phyloP scores from a whole-genome alignment of 139 green algal genomes.

The Desmodesmus armatus region DNA sequence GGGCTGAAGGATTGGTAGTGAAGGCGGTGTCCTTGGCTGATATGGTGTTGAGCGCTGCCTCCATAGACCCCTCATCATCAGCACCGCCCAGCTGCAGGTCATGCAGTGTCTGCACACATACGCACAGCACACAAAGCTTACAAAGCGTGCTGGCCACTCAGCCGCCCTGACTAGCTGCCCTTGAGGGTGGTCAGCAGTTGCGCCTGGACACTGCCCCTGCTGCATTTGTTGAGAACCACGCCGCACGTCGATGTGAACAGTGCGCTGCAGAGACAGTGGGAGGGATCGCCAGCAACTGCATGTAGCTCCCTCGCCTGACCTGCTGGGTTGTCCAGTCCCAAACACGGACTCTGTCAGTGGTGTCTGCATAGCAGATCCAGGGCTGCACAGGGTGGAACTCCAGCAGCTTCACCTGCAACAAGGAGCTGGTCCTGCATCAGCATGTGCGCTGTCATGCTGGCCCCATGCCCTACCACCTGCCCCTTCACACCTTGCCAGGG shows the following conservation, averaged over 20 bases:
- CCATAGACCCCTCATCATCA: conserved; percentile 53
- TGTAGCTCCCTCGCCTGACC: conserved; percentile 41
- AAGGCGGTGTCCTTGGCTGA: conserved; percentile 40
- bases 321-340: conserved; percentile 69
- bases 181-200: background rate
- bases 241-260: too few relatives aligned
- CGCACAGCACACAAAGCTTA: background rate
- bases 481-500: conserved; percentile 31
- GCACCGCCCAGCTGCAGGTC: conserved; percentile 60
- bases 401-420: conserved; percentile 53
- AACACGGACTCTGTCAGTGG: conserved; percentile 53
- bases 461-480: too few relatives aligned
- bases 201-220: background rate
- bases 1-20: conserved; percentile 55
- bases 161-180: too few relatives aligned
- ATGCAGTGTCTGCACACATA: conserved; percentile 44
- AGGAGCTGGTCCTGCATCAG: background rate
- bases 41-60: conserved; percentile 51
- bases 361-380: conserved; percentile 59
- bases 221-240: background rate
- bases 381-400: conserved; percentile 66
- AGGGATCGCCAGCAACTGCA: background rate
- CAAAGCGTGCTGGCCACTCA: too few relatives aligned
- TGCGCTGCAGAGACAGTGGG: too few relatives aligned
- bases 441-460: background rate